phyloP scores from a whole-genome alignment of 805 yeast species.

The Hanseniaspora hatyaiensis region DNA sequence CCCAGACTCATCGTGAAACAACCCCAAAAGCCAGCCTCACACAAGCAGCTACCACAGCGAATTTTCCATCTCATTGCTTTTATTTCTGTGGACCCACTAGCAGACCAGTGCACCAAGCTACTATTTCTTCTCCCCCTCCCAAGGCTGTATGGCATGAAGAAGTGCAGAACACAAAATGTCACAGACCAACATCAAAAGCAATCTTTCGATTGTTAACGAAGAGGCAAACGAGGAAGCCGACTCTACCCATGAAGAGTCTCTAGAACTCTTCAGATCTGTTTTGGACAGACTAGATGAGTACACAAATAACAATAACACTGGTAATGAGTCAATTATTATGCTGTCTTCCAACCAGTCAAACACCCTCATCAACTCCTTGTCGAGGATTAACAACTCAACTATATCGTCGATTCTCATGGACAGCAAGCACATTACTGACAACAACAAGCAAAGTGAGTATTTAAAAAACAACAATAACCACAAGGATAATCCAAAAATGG shows the following conservation, averaged over 20 bases:
- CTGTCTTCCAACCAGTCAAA: slow-evolving; percentile 14
- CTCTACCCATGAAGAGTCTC: slow-evolving; percentile 2
- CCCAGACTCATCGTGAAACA: too few relatives aligned
- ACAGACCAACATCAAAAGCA: too few relatives aligned
- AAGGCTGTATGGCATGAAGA: too few relatives aligned
- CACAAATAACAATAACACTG: slow-evolving; percentile 2
- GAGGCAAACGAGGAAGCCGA: background rate
- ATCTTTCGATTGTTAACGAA: slow-evolving; percentile 1
- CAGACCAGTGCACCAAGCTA: too few relatives aligned
- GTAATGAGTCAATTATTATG: background rate
- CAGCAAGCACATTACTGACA: too few relatives aligned
- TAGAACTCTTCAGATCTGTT: slow-evolving; percentile 3
- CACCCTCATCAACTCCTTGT: slow-evolving; percentile 7
- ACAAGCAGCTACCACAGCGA: too few relatives aligned
- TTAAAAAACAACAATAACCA: background rate
- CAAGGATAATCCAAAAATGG: slow-evolving; percentile 9
- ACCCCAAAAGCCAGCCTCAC: too few relatives aligned
- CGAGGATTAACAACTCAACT: slow-evolving; percentile 13
- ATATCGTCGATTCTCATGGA: slow-evolving; percentile 6
- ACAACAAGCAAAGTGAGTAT: too few relatives aligned
- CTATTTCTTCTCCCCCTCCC: too few relatives aligned
- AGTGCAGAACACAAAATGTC: too few relatives aligned
- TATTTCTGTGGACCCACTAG: too few relatives aligned
- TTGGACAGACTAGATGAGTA: slow-evolving; percentile 15
- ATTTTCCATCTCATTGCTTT: too few relatives aligned